Conservation (phyloP, 2,329 filamentous ascomycete genomes). For the Ophiobolus disseminans region DNA sequence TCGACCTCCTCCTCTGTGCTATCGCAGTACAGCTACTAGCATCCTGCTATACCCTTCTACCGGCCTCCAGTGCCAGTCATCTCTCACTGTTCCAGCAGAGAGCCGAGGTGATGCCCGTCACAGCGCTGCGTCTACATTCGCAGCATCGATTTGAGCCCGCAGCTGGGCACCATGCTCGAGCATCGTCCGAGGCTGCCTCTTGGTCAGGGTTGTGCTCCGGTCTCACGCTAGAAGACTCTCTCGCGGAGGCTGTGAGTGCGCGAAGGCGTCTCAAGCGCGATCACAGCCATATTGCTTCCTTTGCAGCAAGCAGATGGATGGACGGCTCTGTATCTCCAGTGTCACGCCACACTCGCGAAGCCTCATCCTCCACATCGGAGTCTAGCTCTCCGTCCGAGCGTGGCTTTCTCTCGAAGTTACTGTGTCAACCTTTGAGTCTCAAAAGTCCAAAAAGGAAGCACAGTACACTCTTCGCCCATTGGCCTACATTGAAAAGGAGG, state of each 20-base stretch:
- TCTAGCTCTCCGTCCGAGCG: constrained; percentile 12
- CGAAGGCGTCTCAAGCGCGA: constrained; percentile 5
- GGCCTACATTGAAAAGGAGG: constrained; percentile 1
- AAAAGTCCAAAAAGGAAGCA: constrained; percentile 9
- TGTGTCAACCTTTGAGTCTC: constrained; percentile 17
- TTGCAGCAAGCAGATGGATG: constrained; percentile 4
- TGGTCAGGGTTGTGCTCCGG: constrained; percentile 31
- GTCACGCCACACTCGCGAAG: constrained; percentile 1
- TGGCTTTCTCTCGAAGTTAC: constrained; percentile 15
- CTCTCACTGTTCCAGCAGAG: constrained; percentile 19
- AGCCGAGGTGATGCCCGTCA: constrained; percentile 11
- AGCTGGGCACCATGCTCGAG: constrained; percentile 33
- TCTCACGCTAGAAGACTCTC: constrained; percentile 20
- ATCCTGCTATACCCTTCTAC: constrained; percentile 31
- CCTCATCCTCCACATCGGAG: constrained; percentile 2
- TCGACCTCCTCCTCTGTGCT: constrained; percentile 21
- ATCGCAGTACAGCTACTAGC: constrained; percentile 35
- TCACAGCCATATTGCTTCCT: neutral
- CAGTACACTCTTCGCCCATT: constrained; percentile 8
- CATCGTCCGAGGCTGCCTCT: constrained; percentile 23
- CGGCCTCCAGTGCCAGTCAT: constrained; percentile 13
- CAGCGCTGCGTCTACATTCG: constrained; percentile 25
- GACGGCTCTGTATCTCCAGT: constrained; percentile 4
- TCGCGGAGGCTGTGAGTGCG: constrained; percentile 18
- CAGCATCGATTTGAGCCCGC: constrained; percentile 30